Percentiles rank a stretch among this genome's conserved stretches.
These are phyloP conservation scores for Penicillium cosmopolitanum DNA, from an alignment of 495 filamentous ascomycete species.

Conservation along the genomic window DNA sequence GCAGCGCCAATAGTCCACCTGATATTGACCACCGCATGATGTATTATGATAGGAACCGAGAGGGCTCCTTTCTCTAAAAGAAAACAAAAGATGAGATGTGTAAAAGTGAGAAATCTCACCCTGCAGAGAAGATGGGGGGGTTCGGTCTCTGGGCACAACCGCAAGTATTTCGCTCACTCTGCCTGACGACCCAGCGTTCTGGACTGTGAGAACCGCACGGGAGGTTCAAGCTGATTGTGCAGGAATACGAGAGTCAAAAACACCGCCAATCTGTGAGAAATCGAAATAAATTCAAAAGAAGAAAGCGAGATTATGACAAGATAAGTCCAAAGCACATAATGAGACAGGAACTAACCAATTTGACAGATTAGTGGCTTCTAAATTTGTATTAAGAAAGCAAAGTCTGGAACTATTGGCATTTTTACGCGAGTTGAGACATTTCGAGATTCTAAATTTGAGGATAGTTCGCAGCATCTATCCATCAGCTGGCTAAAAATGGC, in stretches of 20 bases:
- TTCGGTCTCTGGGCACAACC: background rate
- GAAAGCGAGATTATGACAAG: slow-evolving; percentile 9
- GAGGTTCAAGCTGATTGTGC: background rate
- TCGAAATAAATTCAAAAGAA: slow-evolving; percentile 9
- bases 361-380: slow-evolving; percentile 15
- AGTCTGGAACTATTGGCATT: background rate
- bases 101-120: background rate
- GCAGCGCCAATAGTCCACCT: slow-evolving; percentile 37
- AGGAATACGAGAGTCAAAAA: slow-evolving; percentile 20
- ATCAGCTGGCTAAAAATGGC: slow-evolving; percentile 8
- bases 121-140: background rate
- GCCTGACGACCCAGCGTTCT: background rate
- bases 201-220: background rate
- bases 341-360: background rate
- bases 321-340: slow-evolving; percentile 17
- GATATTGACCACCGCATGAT: slow-evolving; percentile 41
- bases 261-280: slow-evolving; percentile 6
- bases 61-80: background rate
- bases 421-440: slow-evolving; percentile 8
- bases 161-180: background rate
- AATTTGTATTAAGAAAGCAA: background rate
- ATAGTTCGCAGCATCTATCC: slow-evolving; percentile 1
- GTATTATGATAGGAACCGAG: background rate
- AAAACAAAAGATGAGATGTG: background rate
- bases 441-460: background rate